Base-by-base conservation (phyloP, 2,329 filamentous ascomycete genomes). In the Ceratocystis smalleyi region DNA sequence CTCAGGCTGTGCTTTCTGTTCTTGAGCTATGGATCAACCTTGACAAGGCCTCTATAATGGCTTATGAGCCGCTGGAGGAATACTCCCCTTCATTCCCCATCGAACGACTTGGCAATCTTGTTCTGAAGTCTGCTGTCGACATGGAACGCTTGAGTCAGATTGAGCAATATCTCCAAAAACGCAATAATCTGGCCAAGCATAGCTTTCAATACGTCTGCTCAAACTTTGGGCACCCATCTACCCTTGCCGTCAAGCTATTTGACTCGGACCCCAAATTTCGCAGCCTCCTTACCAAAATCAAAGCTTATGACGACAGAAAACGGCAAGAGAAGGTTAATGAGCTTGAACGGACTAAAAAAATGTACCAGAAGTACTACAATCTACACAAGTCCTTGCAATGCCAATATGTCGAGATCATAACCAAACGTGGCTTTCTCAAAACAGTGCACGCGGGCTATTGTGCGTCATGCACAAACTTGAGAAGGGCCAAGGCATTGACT, bases 11-110 rank as follows among this genome's bases (percentile, higher is more conserved):
- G 2, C 74, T 87, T 0, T 81, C 78, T 0, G 68, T 81, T 0
- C 68, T 83, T 2, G 81, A 85, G 63, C 70, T 86, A 0, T 87
- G 83, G 84, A 69, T 81, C 6, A 79, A 79, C 0, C 77, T 78
- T 40, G 83, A 87, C 66, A 78, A 73, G 61, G 73, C 74, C 1
- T 77, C 78, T 0, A 71, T 74, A 1, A 15, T 64, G 1, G 64
- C 71, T 0, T 72, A 75, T n/a, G 72, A 75, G 0, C 66, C 81
- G 4, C 69, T 86, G 0, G 6, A 5, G 0, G 70, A 81, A 0
- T 86, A 82, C 66, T 69, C 75, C 5, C 74, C 78, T 0, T 76
- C 76, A 3, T 69, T 86, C 0, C 74, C 75, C 0, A 10, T 62
- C 0, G 54, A 68, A 0, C 63, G 79, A 0, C 73, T 81, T 2